These are phyloP conservation scores for Dictyophora rubrovolvata DNA, from an alignment of 768 basidiomycete genomes.

Conservation along the genomic window DNA sequence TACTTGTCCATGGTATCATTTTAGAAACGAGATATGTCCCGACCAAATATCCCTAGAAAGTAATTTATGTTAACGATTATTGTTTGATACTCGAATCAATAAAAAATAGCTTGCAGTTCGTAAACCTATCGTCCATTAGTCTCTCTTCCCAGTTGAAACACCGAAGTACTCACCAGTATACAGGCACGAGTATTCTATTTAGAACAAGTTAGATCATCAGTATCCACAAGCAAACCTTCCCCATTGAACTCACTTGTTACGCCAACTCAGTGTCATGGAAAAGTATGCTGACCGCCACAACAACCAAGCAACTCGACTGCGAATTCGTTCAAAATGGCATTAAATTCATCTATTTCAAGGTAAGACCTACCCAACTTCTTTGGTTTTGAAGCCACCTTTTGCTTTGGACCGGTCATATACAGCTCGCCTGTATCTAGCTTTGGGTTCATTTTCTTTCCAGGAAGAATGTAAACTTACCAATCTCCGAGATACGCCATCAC, in stretches of 20 bases:
- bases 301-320: slow-evolving; percentile 57
- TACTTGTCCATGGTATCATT: neutral
- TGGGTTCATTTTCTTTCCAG: neutral
- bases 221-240: slow-evolving; percentile 6
- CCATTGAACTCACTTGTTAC: slow-evolving; percentile 48
- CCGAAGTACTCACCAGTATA: slow-evolving; percentile 9
- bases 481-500: slow-evolving; percentile 74
- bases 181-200: slow-evolving; percentile 50
- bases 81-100: slow-evolving; percentile 5
- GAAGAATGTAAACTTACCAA: slow-evolving; percentile 34
- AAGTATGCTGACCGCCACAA: slow-evolving; percentile 78
- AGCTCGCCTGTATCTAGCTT: slow-evolving; percentile 41
- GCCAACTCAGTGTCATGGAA: slow-evolving; percentile 59
- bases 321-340: neutral
- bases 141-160: neutral
- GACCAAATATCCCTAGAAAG: slow-evolving; percentile 58
- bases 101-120: slow-evolving; percentile 44
- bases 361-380: slow-evolving; percentile 39
- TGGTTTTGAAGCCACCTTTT: slow-evolving; percentile 33
- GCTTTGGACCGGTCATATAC: slow-evolving; percentile 58
- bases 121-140: slow-evolving; percentile 36
- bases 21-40: slow-evolving; percentile 63
- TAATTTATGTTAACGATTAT: neutral
- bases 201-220: slow-evolving; percentile 9
- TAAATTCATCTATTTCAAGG: neutral